phyloP scores from a whole-genome alignment of 225 moss, liverwort and hornwort species.

The Asterella californica region DNA sequence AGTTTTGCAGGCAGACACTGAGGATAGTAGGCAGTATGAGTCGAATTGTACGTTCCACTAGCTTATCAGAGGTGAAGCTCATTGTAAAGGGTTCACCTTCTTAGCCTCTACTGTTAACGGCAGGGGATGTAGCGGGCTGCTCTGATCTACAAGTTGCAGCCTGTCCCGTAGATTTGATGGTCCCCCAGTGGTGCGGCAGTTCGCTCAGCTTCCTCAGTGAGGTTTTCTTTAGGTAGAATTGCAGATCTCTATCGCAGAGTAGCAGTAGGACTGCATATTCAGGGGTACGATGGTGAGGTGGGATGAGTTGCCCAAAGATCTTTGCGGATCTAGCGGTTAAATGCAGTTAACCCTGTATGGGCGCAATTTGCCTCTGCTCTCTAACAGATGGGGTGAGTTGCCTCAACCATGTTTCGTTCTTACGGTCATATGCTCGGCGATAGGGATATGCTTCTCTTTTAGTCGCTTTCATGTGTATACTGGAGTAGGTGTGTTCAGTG shows the following conservation, averaged over 20 bases:
- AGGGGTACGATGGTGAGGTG: conserved; percentile 22
- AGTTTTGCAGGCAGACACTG: conserved; percentile 72
- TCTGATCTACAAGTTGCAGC: background rate
- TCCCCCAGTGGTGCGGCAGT: conserved; percentile 8
- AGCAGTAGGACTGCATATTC: conserved; percentile 36
- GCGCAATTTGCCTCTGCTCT: conserved; percentile 10
- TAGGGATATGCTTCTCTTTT: background rate
- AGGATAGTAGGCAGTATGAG: conserved; percentile 35
- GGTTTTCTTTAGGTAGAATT: conserved; percentile 31
- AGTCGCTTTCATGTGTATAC: background rate
- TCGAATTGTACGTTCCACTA: conserved; percentile 1
- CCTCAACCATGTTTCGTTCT: background rate
- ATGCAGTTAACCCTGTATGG: conserved; percentile 3
- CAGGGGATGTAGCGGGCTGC: background rate
- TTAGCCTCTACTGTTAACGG: background rate
- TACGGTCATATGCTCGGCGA: background rate
- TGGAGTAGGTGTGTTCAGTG: too few species aligned
- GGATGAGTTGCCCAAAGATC: background rate
- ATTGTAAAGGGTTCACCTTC: background rate
- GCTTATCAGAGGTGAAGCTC: background rate
- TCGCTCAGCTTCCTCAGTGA: conserved; percentile 26
- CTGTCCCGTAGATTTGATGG: background rate
- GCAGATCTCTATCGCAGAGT: conserved; percentile 27
- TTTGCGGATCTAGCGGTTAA: background rate
- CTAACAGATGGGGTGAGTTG: conserved; percentile 5